A percentile compares a stretch with the other conserved stretches of the same genome.
Conservation (phyloP, 2,329 filamentous ascomycete genomes). For the Epichloe amarillans region DNA sequence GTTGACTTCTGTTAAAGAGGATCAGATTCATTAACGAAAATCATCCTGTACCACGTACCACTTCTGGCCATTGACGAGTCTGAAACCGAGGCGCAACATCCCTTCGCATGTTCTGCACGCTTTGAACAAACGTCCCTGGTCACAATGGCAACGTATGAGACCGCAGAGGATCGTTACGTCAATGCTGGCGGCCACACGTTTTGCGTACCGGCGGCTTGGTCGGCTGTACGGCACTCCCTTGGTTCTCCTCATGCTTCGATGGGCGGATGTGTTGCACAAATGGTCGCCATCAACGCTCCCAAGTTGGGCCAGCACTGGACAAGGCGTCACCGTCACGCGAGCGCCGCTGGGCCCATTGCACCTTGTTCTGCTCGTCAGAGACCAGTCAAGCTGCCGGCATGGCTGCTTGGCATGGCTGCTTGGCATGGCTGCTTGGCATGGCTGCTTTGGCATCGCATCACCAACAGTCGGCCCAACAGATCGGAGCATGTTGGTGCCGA, state of each 20-base stretch:
- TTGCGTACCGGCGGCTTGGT: conserved; percentile 21
- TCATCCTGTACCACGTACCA: too few species aligned
- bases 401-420: conserved; percentile 18
- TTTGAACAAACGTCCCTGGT: background rate
- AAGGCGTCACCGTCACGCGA: conserved; percentile 18
- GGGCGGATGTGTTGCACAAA: conserved; percentile 30
- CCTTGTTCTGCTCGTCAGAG: conserved; percentile 17
- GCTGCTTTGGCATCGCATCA: conserved; percentile 24
- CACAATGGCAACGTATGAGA: conserved; percentile 19
- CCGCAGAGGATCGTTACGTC: conserved; percentile 16
- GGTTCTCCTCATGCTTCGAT: conserved; percentile 18
- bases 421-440: conserved; percentile 21
- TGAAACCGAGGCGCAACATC: too few species aligned
- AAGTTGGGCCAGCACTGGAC: conserved; percentile 16
- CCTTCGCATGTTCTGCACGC: too few species aligned
- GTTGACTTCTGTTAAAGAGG: background rate
- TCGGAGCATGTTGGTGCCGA: conserved; percentile 14
- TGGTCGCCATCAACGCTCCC: conserved; percentile 27
- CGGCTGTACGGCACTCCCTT: conserved; percentile 17
- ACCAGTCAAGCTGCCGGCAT: conserved; percentile 19
- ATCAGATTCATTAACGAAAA: too few species aligned
- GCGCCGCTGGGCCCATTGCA: conserved; percentile 18
- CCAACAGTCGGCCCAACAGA: conserved; percentile 13
- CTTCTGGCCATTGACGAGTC: too few species aligned
- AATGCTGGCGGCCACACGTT: conserved; percentile 17